Evolutionary conservation across 1,284 basidiomycete species (phyloP), one percentile per base, ranked within the genome.

Genomic region (Takashimella tepidaria): DNA sequence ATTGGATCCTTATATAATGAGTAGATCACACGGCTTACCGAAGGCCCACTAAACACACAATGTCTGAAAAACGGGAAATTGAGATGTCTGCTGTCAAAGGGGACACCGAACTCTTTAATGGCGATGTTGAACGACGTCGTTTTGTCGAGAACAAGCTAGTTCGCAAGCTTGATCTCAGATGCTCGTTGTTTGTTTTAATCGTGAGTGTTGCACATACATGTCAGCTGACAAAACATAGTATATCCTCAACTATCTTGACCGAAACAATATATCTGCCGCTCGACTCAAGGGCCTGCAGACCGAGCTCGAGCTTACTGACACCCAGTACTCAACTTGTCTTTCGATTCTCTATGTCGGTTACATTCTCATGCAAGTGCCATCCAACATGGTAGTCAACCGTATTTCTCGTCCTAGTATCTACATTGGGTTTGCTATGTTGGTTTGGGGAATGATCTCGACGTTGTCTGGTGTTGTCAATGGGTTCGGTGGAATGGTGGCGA

Each of bases 321-420:
- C 77, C 43, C 79, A 89, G 64, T 89, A 88, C 68, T 81, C 83
- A 10, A 86, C 84, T 0, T 72, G 88, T 22, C 72, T 91, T 26
- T 84, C 83, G 21, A 83, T 89, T 56, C 80, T 90, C 41, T 89
- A 87, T 64, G 81, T 88, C 45, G 87, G 86, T 11, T 58, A 62
- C 46, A 60, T 61, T 41, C 45, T 64, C 11, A 61, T 62, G 61
- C 66, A 67, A 45, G 52, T 68, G 20, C 66, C 66, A 4, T 24
- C 54, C 54, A 48, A 69, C 56, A 67, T 69, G 65, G 57, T 69
- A 41, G 58, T 69, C 56, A 69, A 69, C 64, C 58, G 57, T 50
- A 67, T 67, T 46, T 55, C 60, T 24, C 55, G 66, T 42, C 67
- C 66, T 0, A 59, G 53, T 44, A 56, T 59, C 54, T 69, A 67